A percentile compares a stretch with the other conserved stretches of the same genome.
phyloP scores from a whole-genome alignment of 257 asterid genomes.

The Solanum pennellii region DNA sequence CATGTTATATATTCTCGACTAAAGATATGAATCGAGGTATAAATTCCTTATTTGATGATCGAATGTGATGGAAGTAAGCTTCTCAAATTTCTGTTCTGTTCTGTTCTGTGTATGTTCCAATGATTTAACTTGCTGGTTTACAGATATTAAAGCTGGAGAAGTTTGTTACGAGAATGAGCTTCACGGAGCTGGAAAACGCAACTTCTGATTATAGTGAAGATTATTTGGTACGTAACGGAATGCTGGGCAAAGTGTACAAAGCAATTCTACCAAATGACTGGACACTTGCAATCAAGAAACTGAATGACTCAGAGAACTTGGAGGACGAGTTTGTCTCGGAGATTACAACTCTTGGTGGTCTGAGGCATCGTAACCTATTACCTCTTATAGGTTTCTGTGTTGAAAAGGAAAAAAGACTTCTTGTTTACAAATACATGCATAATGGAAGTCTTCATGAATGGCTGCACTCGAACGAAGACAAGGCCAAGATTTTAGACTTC shows the following conservation, averaged over 20 bases:
- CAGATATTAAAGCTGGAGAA: conserved; percentile 15
- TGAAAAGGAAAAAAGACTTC: not conserved
- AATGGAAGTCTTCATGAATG: conserved; percentile 15
- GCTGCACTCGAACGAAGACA: not conserved
- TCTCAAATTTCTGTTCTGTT: not conserved
- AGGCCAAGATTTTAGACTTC: not conserved
- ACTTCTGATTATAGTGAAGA: conserved; percentile 3
- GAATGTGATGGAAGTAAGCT: not conserved
- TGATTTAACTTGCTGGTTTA: not conserved
- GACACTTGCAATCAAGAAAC: conserved; percentile 4
- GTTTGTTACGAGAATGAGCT: conserved; percentile 5
- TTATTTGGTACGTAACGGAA: not conserved
- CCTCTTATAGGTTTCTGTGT: conserved; percentile 15
- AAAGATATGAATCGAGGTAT: too few relatives aligned
- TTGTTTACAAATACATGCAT: conserved; percentile 14
- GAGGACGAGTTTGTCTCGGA: conserved; percentile 1
- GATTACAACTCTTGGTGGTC: conserved; percentile 4
- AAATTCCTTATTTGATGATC: not conserved
- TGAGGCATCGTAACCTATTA: conserved; percentile 7
- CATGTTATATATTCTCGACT: not conserved
- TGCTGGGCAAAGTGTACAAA: conserved; percentile 9
- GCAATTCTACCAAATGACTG: conserved; percentile 2
- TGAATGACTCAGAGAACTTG: not conserved
- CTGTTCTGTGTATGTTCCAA: not conserved
- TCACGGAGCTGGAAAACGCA: not conserved